phyloP scores from a whole-genome alignment of 1,284 basidiomycete genomes.

The Mycena sp. region DNA sequence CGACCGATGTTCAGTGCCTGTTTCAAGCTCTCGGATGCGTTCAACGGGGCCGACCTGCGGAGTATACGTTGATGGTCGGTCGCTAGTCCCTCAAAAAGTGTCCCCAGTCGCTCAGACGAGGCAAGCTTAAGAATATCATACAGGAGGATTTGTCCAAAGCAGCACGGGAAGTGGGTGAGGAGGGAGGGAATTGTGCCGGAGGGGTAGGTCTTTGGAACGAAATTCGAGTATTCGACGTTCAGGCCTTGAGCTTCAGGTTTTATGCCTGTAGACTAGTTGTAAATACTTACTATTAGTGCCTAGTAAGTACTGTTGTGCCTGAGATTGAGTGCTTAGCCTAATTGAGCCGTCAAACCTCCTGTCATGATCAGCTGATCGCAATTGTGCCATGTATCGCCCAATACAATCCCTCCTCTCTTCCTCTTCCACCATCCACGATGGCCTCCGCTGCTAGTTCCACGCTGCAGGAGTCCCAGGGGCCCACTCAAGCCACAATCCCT shows the following conservation, averaged over 20 bases:
- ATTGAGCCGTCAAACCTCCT: background rate
- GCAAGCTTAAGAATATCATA: constrained; percentile 86
- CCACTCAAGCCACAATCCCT: no score
- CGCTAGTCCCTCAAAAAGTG: constrained; percentile 32
- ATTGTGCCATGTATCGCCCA: no score
- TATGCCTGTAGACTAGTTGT: no score
- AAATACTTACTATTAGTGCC: no score
- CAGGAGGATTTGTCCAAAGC: constrained; percentile 99
- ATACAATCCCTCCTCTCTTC: constrained; percentile 1
- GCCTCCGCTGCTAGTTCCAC: background rate
- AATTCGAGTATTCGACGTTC: constrained; percentile 67
- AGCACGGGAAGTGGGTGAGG: constrained; percentile 94
- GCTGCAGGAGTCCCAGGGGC: no score
- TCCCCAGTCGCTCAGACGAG: constrained; percentile 20
- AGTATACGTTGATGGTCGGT: constrained; percentile 96
- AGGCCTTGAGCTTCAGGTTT: no score
- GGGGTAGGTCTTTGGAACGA: constrained; percentile 79
- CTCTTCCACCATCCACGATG: constrained; percentile 16
- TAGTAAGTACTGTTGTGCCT: no score
- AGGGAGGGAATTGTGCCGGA: no score
- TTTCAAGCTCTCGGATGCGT: constrained; percentile 83
- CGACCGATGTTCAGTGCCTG: background rate
- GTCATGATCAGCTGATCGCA: constrained; percentile 5
- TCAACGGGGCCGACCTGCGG: constrained; percentile 96
- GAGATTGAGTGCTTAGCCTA: constrained; percentile 1